Conservation (phyloP, 2,329 filamentous ascomycete genomes). For the Penicillium sp. region DNA sequence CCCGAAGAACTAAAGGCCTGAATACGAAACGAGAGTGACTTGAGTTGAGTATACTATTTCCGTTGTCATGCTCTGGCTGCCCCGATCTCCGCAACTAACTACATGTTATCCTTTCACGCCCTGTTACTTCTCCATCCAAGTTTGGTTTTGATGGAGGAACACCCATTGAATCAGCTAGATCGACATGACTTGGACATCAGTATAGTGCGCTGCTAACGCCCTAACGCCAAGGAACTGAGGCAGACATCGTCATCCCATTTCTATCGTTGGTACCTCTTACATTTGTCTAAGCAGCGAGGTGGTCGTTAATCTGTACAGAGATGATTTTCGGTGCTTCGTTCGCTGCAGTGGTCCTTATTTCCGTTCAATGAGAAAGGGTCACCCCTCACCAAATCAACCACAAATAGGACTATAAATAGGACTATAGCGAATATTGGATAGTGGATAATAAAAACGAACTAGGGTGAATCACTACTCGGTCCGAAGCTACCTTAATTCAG, state of each 20-base stretch:
- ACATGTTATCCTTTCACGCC: background rate
- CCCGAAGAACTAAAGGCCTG: background rate
- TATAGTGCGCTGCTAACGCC: background rate
- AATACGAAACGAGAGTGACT: background rate
- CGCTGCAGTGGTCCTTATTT: conserved; percentile 1
- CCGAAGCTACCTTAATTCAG: background rate
- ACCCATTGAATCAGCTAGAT: background rate
- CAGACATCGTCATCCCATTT: background rate
- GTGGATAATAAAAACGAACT: background rate
- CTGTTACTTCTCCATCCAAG: no score
- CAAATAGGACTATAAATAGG: background rate
- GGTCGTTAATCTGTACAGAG: background rate
- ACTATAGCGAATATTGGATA: background rate
- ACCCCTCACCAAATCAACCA: background rate
- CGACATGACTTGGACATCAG: background rate
- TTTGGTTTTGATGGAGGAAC: no score
- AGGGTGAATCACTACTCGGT: background rate
- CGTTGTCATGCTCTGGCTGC: background rate
- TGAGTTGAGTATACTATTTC: background rate
- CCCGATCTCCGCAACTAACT: background rate
- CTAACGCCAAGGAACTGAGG: background rate
- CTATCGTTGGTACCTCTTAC: no score
- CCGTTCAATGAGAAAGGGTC: background rate
- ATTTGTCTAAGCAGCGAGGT: background rate
- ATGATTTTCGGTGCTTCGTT: conserved; percentile 3